Percentiles rank a stretch among this genome's conserved stretches.
These are phyloP conservation scores for Colletotrichum somersetense DNA, from an alignment of 2,329 filamentous ascomycete genomes.

Conservation along the genomic window DNA sequence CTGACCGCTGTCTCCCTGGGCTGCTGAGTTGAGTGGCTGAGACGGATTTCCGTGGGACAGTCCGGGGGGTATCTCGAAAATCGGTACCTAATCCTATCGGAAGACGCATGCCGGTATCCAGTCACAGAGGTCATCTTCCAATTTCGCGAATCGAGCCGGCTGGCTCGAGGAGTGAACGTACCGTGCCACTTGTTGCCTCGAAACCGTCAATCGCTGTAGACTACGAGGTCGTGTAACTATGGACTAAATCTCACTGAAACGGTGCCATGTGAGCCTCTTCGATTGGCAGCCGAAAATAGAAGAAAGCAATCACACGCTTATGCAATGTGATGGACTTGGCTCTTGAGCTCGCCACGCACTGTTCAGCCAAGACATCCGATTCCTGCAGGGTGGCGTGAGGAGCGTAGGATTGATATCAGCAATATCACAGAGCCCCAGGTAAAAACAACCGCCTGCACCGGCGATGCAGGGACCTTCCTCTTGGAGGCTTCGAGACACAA, in stretches of 20 bases:
- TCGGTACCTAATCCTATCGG: slow-evolving; percentile 6
- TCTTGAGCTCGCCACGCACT: slow-evolving; percentile 1
- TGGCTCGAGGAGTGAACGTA: not conserved
- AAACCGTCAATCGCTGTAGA: too few species aligned
- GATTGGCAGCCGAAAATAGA: slow-evolving; percentile 17
- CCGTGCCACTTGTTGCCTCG: not conserved
- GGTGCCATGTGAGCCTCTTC: not conserved
- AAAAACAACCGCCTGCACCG: not conserved
- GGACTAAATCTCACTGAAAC: not conserved
- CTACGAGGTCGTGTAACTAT: not conserved
- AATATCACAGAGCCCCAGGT: not conserved
- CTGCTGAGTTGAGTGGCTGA: slow-evolving; percentile 12
- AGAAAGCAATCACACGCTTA: slow-evolving; percentile 1
- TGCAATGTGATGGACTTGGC: slow-evolving; percentile 8
- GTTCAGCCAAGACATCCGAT: not conserved
- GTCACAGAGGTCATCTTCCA: not conserved
- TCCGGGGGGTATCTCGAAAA: not conserved
- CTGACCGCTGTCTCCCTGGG: slow-evolving; percentile 3
- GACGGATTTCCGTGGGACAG: not conserved
- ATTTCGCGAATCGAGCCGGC: too few species aligned
- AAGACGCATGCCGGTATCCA: not conserved
- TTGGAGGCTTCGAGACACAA: not conserved
- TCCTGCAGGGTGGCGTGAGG: not conserved
- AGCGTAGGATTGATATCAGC: not conserved
- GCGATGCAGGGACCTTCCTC: not conserved